Percentiles rank a stretch among this genome's conserved stretches.
phyloP scores from a whole-genome alignment of 1,139 yeast species.

The Taphrina betulina region DNA sequence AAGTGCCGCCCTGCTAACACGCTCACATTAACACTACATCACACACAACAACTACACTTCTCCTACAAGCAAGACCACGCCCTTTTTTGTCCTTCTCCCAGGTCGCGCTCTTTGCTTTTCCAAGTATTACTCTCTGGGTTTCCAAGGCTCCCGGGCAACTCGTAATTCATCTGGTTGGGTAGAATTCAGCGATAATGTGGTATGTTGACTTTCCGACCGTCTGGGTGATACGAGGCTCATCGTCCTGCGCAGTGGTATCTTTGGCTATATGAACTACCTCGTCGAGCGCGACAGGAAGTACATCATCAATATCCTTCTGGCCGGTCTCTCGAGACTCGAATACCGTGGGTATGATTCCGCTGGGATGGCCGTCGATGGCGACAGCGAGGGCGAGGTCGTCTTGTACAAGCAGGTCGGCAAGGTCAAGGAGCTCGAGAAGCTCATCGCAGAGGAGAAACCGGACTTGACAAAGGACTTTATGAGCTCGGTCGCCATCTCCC shows the following conservation, averaged over 20 bases:
- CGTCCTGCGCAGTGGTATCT: slow-evolving; percentile 99
- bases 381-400: slow-evolving; percentile 56
- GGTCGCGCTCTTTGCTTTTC: too few relatives aligned
- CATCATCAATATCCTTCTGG: slow-evolving; percentile 80
- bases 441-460: slow-evolving; percentile 50
- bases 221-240: too few relatives aligned
- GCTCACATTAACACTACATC: too few relatives aligned
- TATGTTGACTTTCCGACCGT: too few relatives aligned
- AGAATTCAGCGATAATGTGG: too few relatives aligned
- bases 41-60: too few relatives aligned
- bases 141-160: too few relatives aligned
- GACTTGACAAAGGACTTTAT: slow-evolving; percentile 66
- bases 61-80: too few relatives aligned
- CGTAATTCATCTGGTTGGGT: too few relatives aligned
- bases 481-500: slow-evolving; percentile 95
- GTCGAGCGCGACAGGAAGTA: slow-evolving; percentile 92
- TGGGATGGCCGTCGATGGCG: slow-evolving; percentile 94
- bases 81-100: too few relatives aligned
- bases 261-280: slow-evolving; percentile 94
- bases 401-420: slow-evolving; percentile 88
- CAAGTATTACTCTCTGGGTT: too few relatives aligned
- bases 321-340: slow-evolving; percentile 86
- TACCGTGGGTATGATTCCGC: slow-evolving; percentile 98
- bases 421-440: slow-evolving; percentile 75
- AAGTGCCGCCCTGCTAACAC: too few relatives aligned